phyloP scores from a whole-genome alignment of 805 yeast genomes.

The Yueomyces sinensis region DNA sequence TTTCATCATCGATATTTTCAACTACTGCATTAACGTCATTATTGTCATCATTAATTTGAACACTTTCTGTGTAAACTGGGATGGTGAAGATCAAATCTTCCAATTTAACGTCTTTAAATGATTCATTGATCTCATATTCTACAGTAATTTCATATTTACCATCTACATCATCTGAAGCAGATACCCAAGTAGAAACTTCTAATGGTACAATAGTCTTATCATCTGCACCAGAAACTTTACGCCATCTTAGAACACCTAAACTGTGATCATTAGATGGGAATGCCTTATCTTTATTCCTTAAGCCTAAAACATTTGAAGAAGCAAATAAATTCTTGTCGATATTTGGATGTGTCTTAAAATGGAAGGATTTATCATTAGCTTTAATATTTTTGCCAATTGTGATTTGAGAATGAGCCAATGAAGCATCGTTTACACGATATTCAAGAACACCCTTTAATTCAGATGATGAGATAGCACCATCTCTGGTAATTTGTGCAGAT shows the following conservation, averaged over 20 bases:
- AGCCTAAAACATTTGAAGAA: slow-evolving; percentile 42
- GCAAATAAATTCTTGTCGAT: slow-evolving; percentile 70
- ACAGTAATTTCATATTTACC: slow-evolving; percentile 62
- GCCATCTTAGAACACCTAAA: slow-evolving; percentile 89
- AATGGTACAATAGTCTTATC: slow-evolving; percentile 48
- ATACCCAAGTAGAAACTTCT: slow-evolving; percentile 74
- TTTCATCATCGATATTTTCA: slow-evolving; percentile 44
- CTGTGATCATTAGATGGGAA: slow-evolving; percentile 89
- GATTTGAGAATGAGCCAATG: slow-evolving; percentile 53
- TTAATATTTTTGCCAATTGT: slow-evolving; percentile 37
- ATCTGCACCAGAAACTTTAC: slow-evolving; percentile 52
- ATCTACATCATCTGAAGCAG: slow-evolving; percentile 39
- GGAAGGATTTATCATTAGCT: slow-evolving; percentile 33
- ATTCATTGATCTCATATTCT: slow-evolving; percentile 66
- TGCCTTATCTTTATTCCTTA: slow-evolving; percentile 64
- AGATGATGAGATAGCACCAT: slow-evolving; percentile 56
- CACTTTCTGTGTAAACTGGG: slow-evolving; percentile 52
- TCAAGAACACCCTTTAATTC: slow-evolving; percentile 89
- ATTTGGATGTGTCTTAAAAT: slow-evolving; percentile 91
- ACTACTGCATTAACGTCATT: slow-evolving; percentile 41
- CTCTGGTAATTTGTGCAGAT: slow-evolving; percentile 67
- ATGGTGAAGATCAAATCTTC: slow-evolving; percentile 40
- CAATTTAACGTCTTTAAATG: slow-evolving; percentile 32
- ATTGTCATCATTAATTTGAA: slow-evolving; percentile 34
- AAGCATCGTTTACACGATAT: slow-evolving; percentile 70